Conservation (phyloP, 2,329 filamentous ascomycete species). For the Fonsecaea pedrosoi region DNA sequence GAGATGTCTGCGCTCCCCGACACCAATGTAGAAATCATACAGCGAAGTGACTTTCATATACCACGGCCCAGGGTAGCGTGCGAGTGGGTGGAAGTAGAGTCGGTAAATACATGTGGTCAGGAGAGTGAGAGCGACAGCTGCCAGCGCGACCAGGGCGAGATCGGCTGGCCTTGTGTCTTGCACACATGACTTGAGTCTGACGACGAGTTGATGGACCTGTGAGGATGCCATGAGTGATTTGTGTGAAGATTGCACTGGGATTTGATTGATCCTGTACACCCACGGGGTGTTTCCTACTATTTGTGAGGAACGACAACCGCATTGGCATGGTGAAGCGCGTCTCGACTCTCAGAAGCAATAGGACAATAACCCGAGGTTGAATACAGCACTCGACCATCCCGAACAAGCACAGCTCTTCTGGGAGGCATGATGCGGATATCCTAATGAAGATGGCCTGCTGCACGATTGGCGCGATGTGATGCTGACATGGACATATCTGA, state of each 20-base stretch:
- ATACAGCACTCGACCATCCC: background rate
- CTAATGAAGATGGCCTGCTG: background rate
- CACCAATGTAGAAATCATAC: slow-evolving; percentile 7
- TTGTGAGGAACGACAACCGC: background rate
- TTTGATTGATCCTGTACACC: background rate
- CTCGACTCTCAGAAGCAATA: background rate
- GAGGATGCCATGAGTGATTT: background rate
- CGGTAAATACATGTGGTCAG: slow-evolving; percentile 11
- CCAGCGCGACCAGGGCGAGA: background rate
- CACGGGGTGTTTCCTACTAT: background rate
- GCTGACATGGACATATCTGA: background rate
- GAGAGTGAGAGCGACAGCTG: background rate
- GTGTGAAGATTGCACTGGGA: background rate
- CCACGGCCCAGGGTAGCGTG: slow-evolving; percentile 10
- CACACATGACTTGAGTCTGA: background rate
- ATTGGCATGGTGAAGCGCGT: background rate
- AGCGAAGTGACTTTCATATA: slow-evolving; percentile 5
- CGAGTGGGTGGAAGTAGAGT: slow-evolving; percentile 18
- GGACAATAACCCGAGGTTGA: background rate
- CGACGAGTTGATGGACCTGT: background rate
- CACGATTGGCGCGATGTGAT: background rate
- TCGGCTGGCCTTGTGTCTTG: background rate
- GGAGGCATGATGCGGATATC: background rate
- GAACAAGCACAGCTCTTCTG: background rate
- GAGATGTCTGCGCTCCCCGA: slow-evolving; percentile 38